Conservation (phyloP, 176 grass and related monocot genomes). For the Canna indica region DNA sequence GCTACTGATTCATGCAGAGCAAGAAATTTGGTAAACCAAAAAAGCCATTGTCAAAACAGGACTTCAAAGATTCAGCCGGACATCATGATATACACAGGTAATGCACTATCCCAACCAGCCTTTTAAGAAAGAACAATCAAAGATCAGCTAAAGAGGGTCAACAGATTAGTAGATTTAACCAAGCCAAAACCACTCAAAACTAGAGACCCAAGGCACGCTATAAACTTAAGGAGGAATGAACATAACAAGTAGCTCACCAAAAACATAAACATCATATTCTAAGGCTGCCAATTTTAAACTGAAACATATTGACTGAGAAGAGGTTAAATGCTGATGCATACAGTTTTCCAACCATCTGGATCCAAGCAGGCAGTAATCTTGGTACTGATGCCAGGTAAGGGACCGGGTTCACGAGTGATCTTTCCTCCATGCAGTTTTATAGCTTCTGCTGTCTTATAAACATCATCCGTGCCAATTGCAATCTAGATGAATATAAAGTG, state of each 20-base stretch:
- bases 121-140: not conserved
- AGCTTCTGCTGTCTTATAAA: conserved; percentile 84
- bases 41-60: no score
- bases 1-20: not conserved
- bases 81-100: not conserved
- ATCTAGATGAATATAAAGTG: conserved; percentile 35
- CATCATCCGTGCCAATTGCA: conserved; percentile 96
- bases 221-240: no score
- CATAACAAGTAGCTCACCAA: not conserved
- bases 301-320: not conserved
- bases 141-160: not conserved
- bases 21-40: not conserved
- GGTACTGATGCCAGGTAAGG: conserved; percentile 84
- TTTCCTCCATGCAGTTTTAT: conserved; percentile 61
- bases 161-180: not conserved
- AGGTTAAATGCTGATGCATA: conserved; percentile 28
- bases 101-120: not conserved
- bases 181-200: not conserved
- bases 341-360: conserved; percentile 97
- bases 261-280: not conserved
- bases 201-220: not conserved
- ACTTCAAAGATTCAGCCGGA: no score
- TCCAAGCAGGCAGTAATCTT: conserved; percentile 89
- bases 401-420: conserved; percentile 80
- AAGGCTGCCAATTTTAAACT: not conserved